Conservation (phyloP, 129 eudicot species). For the Centrapalus pauciflorus region DNA sequence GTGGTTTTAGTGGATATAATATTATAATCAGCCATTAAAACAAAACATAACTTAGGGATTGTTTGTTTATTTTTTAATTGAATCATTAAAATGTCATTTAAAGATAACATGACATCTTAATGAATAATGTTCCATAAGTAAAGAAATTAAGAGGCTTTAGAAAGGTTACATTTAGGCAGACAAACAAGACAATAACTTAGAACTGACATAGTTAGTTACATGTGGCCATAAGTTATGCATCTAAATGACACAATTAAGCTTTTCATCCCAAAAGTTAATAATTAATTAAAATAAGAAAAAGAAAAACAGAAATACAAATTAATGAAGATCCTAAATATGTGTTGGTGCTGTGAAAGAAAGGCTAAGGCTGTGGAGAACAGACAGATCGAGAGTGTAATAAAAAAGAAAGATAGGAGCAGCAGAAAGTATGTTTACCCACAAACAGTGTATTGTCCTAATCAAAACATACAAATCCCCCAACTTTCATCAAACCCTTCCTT, state of each 20-base stretch:
- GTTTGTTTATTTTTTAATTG: too few relatives aligned
- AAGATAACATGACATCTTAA: too few relatives aligned
- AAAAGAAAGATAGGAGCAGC: slow-evolving; percentile 22
- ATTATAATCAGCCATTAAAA: too few relatives aligned
- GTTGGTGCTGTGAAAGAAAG: slow-evolving; percentile 21
- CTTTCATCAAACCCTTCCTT: slow-evolving; percentile 46
- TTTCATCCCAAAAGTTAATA: slow-evolving; percentile 17
- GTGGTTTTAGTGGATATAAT: too few relatives aligned
- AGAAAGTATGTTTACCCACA: slow-evolving; percentile 31
- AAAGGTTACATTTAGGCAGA: slow-evolving; percentile 18
- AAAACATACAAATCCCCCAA: too few relatives aligned
- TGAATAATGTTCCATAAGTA: too few relatives aligned
- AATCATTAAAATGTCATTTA: too few relatives aligned
- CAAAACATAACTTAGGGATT: too few relatives aligned
- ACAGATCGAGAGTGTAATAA: slow-evolving; percentile 19
- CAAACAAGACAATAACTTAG: slow-evolving; percentile 9
- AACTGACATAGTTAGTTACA: slow-evolving; percentile 17
- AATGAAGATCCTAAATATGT: slow-evolving; percentile 22
- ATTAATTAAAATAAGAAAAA: background rate
- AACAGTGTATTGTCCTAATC: slow-evolving; percentile 42
- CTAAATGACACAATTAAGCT: slow-evolving; percentile 26
- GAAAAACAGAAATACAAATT: slow-evolving; percentile 8
- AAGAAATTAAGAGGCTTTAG: too few relatives aligned
- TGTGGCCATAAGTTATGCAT: slow-evolving; percentile 2
- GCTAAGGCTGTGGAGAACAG: slow-evolving; percentile 15